phyloP scores from a whole-genome alignment of 2,329 filamentous ascomycete species.

The Phaeosphaeriaceae sp. region DNA sequence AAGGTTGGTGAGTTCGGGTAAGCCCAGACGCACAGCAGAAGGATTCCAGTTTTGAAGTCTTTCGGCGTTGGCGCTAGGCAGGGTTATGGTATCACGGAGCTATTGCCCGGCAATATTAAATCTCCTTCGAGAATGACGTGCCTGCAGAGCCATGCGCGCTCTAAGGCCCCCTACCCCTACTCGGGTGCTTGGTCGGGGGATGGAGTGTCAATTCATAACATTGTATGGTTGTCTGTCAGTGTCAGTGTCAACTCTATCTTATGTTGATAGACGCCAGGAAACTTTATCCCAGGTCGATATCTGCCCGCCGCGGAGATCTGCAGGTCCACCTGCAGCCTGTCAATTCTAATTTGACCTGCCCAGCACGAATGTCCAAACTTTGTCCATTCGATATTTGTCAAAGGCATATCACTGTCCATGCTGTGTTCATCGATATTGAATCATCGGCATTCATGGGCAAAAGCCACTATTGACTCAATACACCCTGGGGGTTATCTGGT shows the following conservation, averaged over 20 bases:
- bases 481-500: constrained; percentile 11
- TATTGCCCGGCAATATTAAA: constrained; percentile 28
- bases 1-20: constrained; percentile 24
- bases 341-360: constrained; percentile 17
- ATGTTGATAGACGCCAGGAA: constrained; percentile 20
- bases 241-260: constrained; percentile 25
- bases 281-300: constrained; percentile 15
- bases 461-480: constrained; percentile 29
- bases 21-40: constrained; percentile 19
- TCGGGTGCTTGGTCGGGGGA: neutral
- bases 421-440: neutral
- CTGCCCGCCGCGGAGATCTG: neutral
- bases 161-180: constrained; percentile 6
- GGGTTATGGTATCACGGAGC: constrained; percentile 24
- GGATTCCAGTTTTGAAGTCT: constrained; percentile 24
- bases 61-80: constrained; percentile 26
- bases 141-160: constrained; percentile 28
- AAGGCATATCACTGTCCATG: neutral
- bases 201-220: constrained; percentile 18
- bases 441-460: neutral
- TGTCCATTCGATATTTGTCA: neutral
- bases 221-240: constrained; percentile 26
- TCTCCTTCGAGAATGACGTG: constrained; percentile 39
- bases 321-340: constrained; percentile 22
- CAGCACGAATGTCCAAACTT: constrained; percentile 1